Evolutionary conservation across 441 rosid species (phyloP).

Genomic region (Monsonia emarginata): DNA sequence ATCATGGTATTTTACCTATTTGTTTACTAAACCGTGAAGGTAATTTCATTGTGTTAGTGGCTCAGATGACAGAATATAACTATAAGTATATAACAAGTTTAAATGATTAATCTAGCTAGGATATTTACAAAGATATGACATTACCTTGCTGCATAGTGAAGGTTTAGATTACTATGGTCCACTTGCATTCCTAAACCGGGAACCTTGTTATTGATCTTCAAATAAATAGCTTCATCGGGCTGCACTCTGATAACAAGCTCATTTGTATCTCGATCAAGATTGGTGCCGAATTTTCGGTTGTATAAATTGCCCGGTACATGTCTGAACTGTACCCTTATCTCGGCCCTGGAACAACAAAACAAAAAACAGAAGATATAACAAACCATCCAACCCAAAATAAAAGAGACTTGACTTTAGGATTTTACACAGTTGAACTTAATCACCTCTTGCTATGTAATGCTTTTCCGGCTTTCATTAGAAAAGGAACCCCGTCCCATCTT

Average conservation of each 20-base stretch:
- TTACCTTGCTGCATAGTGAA: constrained; percentile 64
- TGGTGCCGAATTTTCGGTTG: constrained; percentile 56
- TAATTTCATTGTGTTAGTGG: too few species aligned
- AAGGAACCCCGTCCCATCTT: constrained; percentile 94
- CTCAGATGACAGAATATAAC: too few species aligned
- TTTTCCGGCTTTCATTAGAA: constrained; percentile 85
- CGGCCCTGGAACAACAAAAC: constrained; percentile 46
- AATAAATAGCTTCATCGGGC: constrained; percentile 88
- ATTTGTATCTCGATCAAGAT: constrained; percentile 67
- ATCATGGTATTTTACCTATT: too few species aligned
- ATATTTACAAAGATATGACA: background rate
- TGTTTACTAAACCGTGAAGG: background rate
- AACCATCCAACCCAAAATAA: background rate
- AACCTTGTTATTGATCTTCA: constrained; percentile 84
- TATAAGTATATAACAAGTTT: too few species aligned
- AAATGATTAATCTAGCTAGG: too few species aligned
- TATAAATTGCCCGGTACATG: constrained; percentile 84
- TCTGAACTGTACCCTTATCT: constrained; percentile 87
- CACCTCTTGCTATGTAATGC: constrained; percentile 73
- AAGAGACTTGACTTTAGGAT: background rate
- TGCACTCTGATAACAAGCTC: constrained; percentile 88
- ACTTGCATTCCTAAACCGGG: constrained; percentile 94
- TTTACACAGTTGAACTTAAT: background rate
- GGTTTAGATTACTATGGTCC: constrained; percentile 71
- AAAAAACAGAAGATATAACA: background rate